Evolutionary conservation across 306 rosid species (phyloP), one percentile per base, ranked within the genome.

Genomic region (Cucurbita argyrosperma): DNA sequence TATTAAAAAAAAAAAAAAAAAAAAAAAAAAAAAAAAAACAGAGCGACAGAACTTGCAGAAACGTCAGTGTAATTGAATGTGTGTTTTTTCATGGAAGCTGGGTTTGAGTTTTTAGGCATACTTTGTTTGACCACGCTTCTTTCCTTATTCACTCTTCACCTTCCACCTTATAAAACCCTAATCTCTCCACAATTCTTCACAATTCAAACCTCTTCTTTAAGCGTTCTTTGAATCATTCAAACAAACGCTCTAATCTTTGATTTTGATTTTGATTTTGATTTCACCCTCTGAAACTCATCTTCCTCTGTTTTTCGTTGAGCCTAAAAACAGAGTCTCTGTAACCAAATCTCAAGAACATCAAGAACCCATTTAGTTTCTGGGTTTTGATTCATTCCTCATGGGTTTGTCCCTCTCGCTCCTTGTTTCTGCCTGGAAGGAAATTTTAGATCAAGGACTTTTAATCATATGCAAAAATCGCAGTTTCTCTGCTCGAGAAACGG

Each of bases 351-450:
- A 30, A 30, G 35, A 30, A 30, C 35, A 30, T 2, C 35, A 30
- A 30, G 35, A 30, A 30, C 35, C 35, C 35, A 2, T 76, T 30
- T 0, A 10, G 52, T 12, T 69, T 38, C 58, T 30, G 76, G 62
- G n/a, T 73, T 56, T 21, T 42, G 37, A 6, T 37, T 38, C 19
- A 2, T 30, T 30, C 35, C 0, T 30, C 35, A 88, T 88, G 97
- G 95, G 97, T 56, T 69, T 85, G 74, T 88, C 92, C 68, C 80
- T 87, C 30, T 90, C 95, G 0, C 57, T 88, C 9, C 73, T 88
- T 14, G 0, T 35, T 10, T 87, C 90, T 40, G 83, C 88, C 53
- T 87, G 92, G 92, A 80, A 87, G 67, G 88, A 85, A 68, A 82
- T 87, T 40, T 56, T 75, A 39, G 77, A 80, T 13, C 83, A 79